These are phyloP conservation scores for Dendrocalamus sinicus DNA, from an alignment of 176 grass and related monocot species.

Conservation along the genomic window DNA sequence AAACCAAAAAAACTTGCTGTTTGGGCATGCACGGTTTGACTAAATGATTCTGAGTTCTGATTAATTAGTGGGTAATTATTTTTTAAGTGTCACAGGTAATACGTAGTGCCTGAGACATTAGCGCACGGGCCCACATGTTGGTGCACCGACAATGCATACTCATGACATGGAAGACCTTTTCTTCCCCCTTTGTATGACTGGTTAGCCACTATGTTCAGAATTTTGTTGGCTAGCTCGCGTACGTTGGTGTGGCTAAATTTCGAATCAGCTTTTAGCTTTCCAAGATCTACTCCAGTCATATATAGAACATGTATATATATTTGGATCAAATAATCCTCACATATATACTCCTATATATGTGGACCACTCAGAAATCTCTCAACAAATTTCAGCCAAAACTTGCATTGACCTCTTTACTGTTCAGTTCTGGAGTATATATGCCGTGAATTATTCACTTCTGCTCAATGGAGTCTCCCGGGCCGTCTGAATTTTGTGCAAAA, in stretches of 20 bases:
- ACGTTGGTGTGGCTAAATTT: constrained; percentile 44
- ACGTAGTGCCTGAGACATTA: constrained; percentile 18
- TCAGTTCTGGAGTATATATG: not conserved
- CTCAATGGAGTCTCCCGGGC: not conserved
- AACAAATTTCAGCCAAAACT: not conserved
- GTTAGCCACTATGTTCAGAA: constrained; percentile 45
- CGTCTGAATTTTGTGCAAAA: not conserved
- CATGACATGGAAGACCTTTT: constrained; percentile 48
- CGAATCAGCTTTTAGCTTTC: constrained; percentile 33
- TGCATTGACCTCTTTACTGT: not conserved
- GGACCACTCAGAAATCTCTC: not conserved
- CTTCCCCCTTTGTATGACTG: constrained; percentile 31
- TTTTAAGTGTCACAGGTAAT: constrained; percentile 8
- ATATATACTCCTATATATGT: not conserved
- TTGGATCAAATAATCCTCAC: constrained; percentile 6
- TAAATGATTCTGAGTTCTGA: not conserved
- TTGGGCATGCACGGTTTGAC: constrained; percentile 8
- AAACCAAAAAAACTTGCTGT: constrained; percentile 22
- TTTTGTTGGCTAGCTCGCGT: constrained; percentile 52
- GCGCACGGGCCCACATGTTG: constrained; percentile 47
- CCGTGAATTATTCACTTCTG: not conserved
- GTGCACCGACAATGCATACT: constrained; percentile 59
- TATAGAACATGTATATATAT: not conserved
- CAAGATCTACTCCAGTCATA: not conserved
- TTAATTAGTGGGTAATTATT: constrained; percentile 14